Conservation (phyloP, 345 rosid species). For the Acer saccharum region DNA sequence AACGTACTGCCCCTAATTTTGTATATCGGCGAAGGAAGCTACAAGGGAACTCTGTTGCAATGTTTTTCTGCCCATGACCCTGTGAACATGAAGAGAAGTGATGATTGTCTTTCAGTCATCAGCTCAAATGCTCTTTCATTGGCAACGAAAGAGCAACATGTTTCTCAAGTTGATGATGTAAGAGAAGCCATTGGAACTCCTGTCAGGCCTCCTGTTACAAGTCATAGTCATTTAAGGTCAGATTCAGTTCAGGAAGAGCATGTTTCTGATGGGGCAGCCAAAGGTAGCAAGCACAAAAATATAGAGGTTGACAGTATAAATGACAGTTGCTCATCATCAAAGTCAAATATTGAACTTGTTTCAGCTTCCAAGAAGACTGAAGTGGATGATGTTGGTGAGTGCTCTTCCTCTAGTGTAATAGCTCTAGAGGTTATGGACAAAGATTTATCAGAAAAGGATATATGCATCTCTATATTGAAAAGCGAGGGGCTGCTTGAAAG, state of each 20-base stretch:
- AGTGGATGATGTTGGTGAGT: conserved; percentile 57
- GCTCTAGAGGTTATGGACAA: conserved; percentile 34
- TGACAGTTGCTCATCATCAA: conserved; percentile 71
- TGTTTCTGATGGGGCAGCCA: conserved; percentile 37
- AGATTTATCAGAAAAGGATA: conserved; percentile 43
- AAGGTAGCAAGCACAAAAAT: conserved; percentile 33
- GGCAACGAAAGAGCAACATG: conserved; percentile 34
- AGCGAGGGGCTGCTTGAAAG: conserved; percentile 37
- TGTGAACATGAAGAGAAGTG: conserved; percentile 36
- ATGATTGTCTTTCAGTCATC: conserved; percentile 44
- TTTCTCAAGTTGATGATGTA: conserved; percentile 25
- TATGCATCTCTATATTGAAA: conserved; percentile 40
- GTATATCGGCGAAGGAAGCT: conserved; percentile 69
- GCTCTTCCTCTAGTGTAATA: conserved; percentile 61
- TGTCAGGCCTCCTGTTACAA: conserved; percentile 17
- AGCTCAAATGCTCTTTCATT: conserved; percentile 44
- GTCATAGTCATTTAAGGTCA: conserved; percentile 23
- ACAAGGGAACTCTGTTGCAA: conserved; percentile 26
- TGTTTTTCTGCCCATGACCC: conserved; percentile 33
- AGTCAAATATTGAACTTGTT: conserved; percentile 53
- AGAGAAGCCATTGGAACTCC: conserved; percentile 27
- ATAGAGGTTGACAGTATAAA: conserved; percentile 55
- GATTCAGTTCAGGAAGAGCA: conserved; percentile 28
- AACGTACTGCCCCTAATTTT: conserved; percentile 33
- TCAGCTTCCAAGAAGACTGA: conserved; percentile 48